phyloP scores from a whole-genome alignment of 805 yeast species.

The Kodamaea kakaduensis region DNA sequence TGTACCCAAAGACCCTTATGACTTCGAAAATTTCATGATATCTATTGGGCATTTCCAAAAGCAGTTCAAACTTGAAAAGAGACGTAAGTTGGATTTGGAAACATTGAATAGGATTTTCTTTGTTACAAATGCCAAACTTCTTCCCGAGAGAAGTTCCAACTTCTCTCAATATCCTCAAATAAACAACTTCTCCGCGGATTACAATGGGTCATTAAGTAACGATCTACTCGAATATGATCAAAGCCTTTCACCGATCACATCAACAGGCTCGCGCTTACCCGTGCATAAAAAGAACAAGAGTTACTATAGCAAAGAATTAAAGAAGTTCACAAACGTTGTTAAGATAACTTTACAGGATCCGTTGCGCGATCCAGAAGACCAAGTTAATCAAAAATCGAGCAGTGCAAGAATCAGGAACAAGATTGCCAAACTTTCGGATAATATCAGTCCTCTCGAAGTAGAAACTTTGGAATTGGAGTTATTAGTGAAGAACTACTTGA shows the following conservation, averaged over 20 bases:
- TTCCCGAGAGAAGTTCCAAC: conserved; percentile 14
- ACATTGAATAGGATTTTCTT: conserved; percentile 42
- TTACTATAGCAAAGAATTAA: conserved; percentile 39
- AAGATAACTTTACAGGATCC: conserved; percentile 70
- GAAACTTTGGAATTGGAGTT: conserved; percentile 39
- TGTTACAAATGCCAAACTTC: conserved; percentile 30
- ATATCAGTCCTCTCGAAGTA: conserved; percentile 33
- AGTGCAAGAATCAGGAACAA: conserved; percentile 30
- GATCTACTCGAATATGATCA: conserved; percentile 4
- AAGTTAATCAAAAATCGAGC: conserved; percentile 14
- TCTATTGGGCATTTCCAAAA: conserved; percentile 78
- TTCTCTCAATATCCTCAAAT: conserved; percentile 1
- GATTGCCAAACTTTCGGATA: conserved; percentile 35
- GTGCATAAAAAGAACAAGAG: conserved; percentile 23
- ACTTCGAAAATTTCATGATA: conserved; percentile 61
- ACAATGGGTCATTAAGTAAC: background rate
- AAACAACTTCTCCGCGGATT: background rate
- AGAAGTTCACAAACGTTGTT: conserved; percentile 60
- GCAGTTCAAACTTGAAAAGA: conserved; percentile 50
- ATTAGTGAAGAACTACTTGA: conserved; percentile 27
- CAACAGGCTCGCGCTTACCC: conserved; percentile 3
- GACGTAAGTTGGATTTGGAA: conserved; percentile 51
- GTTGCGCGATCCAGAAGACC: conserved; percentile 17
- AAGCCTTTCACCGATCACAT: conserved; percentile 1
- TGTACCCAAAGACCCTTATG: conserved; percentile 81